Evolutionary conservation across 1,284 basidiomycete species (phyloP), one percentile per base, ranked within the genome.

Genomic region (Leccinum fuscescens): DNA sequence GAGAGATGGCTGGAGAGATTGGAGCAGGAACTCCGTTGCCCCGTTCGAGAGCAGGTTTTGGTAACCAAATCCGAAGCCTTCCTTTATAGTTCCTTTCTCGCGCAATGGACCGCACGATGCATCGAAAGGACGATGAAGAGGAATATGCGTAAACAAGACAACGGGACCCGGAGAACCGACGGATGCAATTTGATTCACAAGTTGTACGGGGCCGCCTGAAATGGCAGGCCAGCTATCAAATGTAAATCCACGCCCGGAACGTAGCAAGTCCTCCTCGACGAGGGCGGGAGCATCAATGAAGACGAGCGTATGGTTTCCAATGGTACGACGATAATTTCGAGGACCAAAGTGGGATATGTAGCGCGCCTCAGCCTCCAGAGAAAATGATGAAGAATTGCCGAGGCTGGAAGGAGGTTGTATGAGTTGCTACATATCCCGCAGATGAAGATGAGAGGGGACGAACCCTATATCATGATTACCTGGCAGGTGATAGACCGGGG

Each of bases 381-480:
- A 83, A 65, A 83, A 82, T 12, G 80, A 70, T 15, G 76, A 66
- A 22, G 80, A 76, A 15, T 80, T 74, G 14, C 88, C 89, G 63
- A 92, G 79, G 37, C 71, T 75, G 42, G 39, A 56, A 66, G 54
- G 60, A 57, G 46, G 29, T 6, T 48, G 55, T 20, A 54, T 63
- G 24, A 67, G 60, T 35, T 31, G 31, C 4, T 14, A 44, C 14
- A 42, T 14, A 11, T 11, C 27, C 15, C 51, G 11, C 9, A 46
- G 35, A 37, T 15, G 55, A 37, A 56, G 24, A 54, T 39, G 33
- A 44, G 42, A 52, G 42, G 33, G 42, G 42, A 60, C 80, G 61
- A 64, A 90, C 83, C 88, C 90, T 50, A 95, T 80, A 67, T 96
- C 93, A 70, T 92, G 89, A 68, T 96, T 96, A 11, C 93, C 93